Evolutionary conservation across 371 early-diverging fungal genomes (phyloP).

Genomic region (Lichtheimia ramosa): DNA sequence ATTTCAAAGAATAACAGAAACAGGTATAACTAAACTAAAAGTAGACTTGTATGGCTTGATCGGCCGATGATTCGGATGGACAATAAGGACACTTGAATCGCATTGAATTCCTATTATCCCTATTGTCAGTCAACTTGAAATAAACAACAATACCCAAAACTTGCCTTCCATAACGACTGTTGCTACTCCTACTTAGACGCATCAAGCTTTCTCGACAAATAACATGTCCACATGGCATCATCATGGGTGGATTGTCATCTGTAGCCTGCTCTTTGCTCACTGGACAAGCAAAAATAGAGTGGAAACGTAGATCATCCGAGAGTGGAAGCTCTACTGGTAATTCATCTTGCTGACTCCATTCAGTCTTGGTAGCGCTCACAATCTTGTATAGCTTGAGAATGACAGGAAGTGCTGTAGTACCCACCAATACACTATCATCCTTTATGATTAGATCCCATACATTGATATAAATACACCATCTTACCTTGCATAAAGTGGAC

Average conservation of each 20-base stretch:
- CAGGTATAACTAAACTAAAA: slow-evolving; percentile 51
- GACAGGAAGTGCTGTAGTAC: slow-evolving; percentile 86
- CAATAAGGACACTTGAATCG: slow-evolving; percentile 98
- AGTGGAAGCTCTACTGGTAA: slow-evolving; percentile 90
- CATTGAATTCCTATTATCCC: slow-evolving; percentile 32
- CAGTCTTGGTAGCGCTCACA: slow-evolving; percentile 80
- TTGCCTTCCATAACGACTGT: slow-evolving; percentile 35
- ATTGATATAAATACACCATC: background rate
- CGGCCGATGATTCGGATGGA: slow-evolving; percentile 78
- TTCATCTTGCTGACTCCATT: slow-evolving; percentile 91
- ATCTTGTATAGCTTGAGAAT: slow-evolving; percentile 88
- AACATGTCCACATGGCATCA: slow-evolving; percentile 98
- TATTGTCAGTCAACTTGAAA: background rate
- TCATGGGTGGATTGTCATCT: slow-evolving; percentile 96
- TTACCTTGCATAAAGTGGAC: slow-evolving; percentile 79
- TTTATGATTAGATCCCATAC: background rate
- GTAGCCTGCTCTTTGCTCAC: slow-evolving; percentile 94
- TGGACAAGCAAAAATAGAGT: slow-evolving; percentile 97
- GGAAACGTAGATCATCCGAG: slow-evolving; percentile 79
- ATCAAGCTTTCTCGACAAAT: slow-evolving; percentile 88
- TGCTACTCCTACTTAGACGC: slow-evolving; percentile 71
- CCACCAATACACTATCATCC: slow-evolving; percentile 68
- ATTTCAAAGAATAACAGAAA: background rate
- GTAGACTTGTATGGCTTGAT: slow-evolving; percentile 78
- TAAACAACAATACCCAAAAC: background rate